Percentiles rank a stretch among this genome's conserved stretches.
phyloP scores from a whole-genome alignment of 768 basidiomycete genomes.

The Podaxis pistillaris region DNA sequence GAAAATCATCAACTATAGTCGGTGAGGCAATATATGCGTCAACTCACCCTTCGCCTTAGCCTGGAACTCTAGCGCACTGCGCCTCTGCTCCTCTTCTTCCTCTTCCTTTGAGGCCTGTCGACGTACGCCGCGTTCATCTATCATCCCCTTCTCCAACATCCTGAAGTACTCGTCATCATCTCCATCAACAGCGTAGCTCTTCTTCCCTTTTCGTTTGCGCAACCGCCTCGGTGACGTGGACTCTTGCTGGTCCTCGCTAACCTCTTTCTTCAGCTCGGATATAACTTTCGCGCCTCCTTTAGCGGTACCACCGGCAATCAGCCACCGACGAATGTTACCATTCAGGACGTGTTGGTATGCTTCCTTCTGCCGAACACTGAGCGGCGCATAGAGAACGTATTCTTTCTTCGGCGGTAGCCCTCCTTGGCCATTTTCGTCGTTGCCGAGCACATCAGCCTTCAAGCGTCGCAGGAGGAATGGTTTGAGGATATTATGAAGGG shows the following conservation, averaged over 20 bases:
- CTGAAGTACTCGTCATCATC: slow-evolving; percentile 69
- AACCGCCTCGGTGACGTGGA: slow-evolving; percentile 29
- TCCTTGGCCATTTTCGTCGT: slow-evolving; percentile 19
- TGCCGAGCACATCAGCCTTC: slow-evolving; percentile 81
- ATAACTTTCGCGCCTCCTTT: slow-evolving; percentile 18
- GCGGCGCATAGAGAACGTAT: slow-evolving; percentile 90
- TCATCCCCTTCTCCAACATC: slow-evolving; percentile 49
- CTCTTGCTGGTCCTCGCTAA: slow-evolving; percentile 19
- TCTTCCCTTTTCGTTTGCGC: slow-evolving; percentile 32
- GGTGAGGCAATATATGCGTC: background rate
- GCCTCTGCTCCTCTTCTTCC: slow-evolving; percentile 45
- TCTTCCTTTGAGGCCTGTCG: slow-evolving; percentile 29
- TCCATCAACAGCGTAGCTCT: slow-evolving; percentile 54
- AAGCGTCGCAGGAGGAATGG: slow-evolving; percentile 92
- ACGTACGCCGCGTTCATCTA: slow-evolving; percentile 35
- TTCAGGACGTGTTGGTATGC: slow-evolving; percentile 80
- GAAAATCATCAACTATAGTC: background rate
- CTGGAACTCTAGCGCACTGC: slow-evolving; percentile 57
- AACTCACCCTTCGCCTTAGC: slow-evolving; percentile 55
- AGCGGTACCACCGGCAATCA: slow-evolving; percentile 38
- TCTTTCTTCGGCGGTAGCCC: slow-evolving; percentile 87
- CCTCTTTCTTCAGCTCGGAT: slow-evolving; percentile 15
- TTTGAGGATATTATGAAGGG: slow-evolving; percentile 88
- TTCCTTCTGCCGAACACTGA: slow-evolving; percentile 80
- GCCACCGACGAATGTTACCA: slow-evolving; percentile 66